Evolutionary conservation across 176 grass and related monocot species (phyloP), one percentile per base, ranked within the genome.

Genomic region (Rhynchospora breviuscula): DNA sequence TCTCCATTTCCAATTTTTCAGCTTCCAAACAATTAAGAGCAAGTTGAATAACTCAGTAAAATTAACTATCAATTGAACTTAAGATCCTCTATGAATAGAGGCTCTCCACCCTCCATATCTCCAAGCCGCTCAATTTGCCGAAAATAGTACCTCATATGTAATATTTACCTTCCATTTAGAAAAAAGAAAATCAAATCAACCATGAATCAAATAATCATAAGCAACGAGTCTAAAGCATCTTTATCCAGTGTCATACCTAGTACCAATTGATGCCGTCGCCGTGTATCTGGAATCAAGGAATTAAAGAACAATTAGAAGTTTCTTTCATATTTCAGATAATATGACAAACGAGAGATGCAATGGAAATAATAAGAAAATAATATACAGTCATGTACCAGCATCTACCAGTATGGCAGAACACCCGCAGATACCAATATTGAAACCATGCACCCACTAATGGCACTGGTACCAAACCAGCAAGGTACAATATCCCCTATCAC

Each of bases 21-120:
- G 49, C 18, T 65, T 79, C 33, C 87, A 83, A 43, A 68, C 43
- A 31, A 84, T 76, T 80, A 10, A 89, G 22, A 85, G 82, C 12
- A 76, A 58, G 53, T 87, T 67, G 14, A 78, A 25, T 22, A 10
- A 84, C 31, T 49, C 79, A 78, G 65, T 80, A 26, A 52, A 83
- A 46, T 19, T 77, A 61, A 84, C 86, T 80, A 86, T 99, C 91
- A 95, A 79, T 89, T 93, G 25, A 93, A 90, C 67, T 95, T 87
- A 73, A 99, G 83, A 86, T 90, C 80, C 70, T 95, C 91, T 56
- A 93, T 84, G 59, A 91, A 96, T 85, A 99, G 86, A 63, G 91
- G 79, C 19, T 56, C 72, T 79, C 89, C 89, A 72, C 93, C 93
- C 73, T 93, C 91, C 90, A 91, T 88, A 83, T 91, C 91, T 82